Evolutionary conservation across 1,284 basidiomycete genomes (phyloP), one percentile per base, ranked within the genome.

Genomic region (Jaminaea rosea): DNA sequence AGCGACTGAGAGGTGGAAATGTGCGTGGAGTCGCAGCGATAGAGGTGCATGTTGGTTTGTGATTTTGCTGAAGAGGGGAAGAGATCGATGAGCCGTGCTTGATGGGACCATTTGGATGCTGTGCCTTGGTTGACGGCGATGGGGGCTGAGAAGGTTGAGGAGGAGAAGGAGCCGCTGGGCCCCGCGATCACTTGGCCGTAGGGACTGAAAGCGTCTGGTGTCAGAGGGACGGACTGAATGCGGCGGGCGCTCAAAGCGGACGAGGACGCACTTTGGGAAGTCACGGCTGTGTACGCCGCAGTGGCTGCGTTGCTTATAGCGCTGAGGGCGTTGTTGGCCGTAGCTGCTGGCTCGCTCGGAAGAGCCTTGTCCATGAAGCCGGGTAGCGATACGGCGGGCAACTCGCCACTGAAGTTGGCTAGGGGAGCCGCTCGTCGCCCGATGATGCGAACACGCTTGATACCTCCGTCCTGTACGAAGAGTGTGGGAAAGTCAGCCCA

Each of bases 401-500:
- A 46, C 1, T 47, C 23, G 47, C 53, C 27, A 28, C 51, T 8
- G 46, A 55, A 42, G 34, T 62, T 21, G 34, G 58, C 44, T 13
- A 65, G 39, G 3, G 65, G 52, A 23, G 55, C 58, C 2, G 77
- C 78, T 52, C 80, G 81, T 50, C 81, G 80, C 13, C 93, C 93
- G 55, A 84, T 79, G 44, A 97, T 75, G 47, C 93, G 82, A 21
- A 98, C 78, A 9, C 93, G 83, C 78, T 98, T 98, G 72, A 97
- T 79, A 21, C 93, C 93, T 45, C 93, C 93, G 72, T 99, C 93
- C 39, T 42, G 39, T 21, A 15, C 8, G 77, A 11, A 26, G 4
- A 19, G 17, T 17, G 10, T 39, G 48, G 24, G 10, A 29, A n/a
- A 42, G 46, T 27, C 2, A 19, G 28, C 31, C 11, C 36, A 34